Evolutionary conservation across 768 basidiomycete genomes (phyloP), one percentile per base, ranked within the genome.

Genomic region (Clitopilus passeckerianus): DNA sequence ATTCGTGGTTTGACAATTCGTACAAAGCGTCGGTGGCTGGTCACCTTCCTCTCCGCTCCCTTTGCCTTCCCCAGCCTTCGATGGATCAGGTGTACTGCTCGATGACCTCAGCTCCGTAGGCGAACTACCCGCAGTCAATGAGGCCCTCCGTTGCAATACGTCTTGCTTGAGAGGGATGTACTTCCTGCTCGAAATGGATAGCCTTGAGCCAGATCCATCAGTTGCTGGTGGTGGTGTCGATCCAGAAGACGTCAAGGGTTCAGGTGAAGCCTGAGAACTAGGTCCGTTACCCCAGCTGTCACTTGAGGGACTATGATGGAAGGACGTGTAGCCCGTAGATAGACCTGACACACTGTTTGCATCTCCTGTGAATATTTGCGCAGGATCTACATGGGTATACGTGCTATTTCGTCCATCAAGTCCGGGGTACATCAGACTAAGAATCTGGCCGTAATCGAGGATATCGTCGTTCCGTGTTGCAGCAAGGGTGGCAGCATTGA

Each of bases 1-100:
- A 69, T 94, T 97, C 12, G 92, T 95, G 58, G 95, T 98, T 66
- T 91, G 88, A 72, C 95, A 98, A 69, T 98, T 98, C 6, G 91
- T 93, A 71, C 95, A 98, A 27, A 91, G 77, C 1, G 93, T 97
- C 8, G 89, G 92, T 6, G 84, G 70, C 59, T 82, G 79, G 52
- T 91, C 90, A 56, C 80, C 84, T 58, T 90, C 88, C 61, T 89
- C 91, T 53, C 77, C 78, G 44, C 70, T 75, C 23, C 75, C 76
- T 63, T 77, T 50, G 20, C 22, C 80, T 58, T 65, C 67, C 23
- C 63, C 68, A n/a, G 69, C 68, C 37, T 73, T 73, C 59, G 27
- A 30, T 7, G 81, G 68, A 64, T 90, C 90, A 2, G 90, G 87
- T 24, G 89, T 89, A 70, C 83, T 90, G 35, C 82, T 77, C n/a